Evolutionary conservation across 495 filamentous ascomycete species (phyloP), one percentile per base, ranked within the genome.

Genomic region (Talaromyces proteolyticus): DNA sequence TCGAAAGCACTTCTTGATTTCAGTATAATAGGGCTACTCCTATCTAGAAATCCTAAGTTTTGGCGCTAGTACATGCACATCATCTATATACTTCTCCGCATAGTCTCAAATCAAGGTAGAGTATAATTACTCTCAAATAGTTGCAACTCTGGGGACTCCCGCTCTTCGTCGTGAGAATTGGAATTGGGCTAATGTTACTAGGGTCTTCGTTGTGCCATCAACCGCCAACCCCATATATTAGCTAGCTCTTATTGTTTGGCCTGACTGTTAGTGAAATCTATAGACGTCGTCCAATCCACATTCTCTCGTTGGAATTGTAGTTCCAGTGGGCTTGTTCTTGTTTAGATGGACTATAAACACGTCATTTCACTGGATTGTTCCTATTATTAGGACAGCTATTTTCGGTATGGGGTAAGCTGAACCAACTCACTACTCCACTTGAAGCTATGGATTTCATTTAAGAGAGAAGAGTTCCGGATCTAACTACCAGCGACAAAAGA

Each of bases 21-120:
- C n/a, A n/a, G n/a, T n/a, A n/a, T n/a, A n/a, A n/a, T n/a, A n/a
- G n/a, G n/a, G n/a, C n/a, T n/a, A n/a, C n/a, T n/a, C n/a, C n/a
- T n/a, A n/a, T n/a, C n/a, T n/a, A n/a, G n/a, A n/a, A n/a, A n/a
- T n/a, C n/a, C n/a, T n/a, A n/a, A n/a, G n/a, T n/a, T n/a, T n/a
- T n/a, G n/a, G n/a, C n/a, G n/a, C n/a, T n/a, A 92, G 88, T 44
- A 96, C 92, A 6, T 91, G 88, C 63, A 79, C 89, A 2, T 92
- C 87, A 21, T 91, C 90, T 2, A 82, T 95, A 58, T 96, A 98
- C 61, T 92, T 90, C 3, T 79, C 80, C 3, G 92, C 87, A 0
- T 96, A 96, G 65, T 60, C 29, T n/a, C 90, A 95, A 62, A 75
- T 95, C 59, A 85, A 79, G 47, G 62, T 64, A 14, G 87, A 94